Evolutionary conservation across 2,329 filamentous ascomycete genomes (phyloP), one percentile per base, ranked within the genome.

Genomic region (Aspergillus chevalieri): DNA sequence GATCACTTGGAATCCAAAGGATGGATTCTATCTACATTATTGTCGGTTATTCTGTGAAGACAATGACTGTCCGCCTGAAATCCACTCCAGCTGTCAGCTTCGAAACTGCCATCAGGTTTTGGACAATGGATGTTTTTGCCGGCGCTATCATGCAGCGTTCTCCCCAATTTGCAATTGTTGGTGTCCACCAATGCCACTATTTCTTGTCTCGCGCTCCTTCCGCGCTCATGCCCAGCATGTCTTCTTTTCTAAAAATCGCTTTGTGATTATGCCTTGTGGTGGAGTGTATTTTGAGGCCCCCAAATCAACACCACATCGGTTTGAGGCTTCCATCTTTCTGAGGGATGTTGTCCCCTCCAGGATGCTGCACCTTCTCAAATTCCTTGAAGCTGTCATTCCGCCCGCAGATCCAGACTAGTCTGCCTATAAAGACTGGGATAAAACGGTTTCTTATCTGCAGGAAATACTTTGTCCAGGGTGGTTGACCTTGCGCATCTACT

Each of bases 241-340:
- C 39, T 42, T 42, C 39, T 42, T 42, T 42, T 42, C 39, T 42
- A 42, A 42, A 42, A 42, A 42, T 42, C 39, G 39, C 39, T 42
- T 42, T 42, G 39, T 42, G 39, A 42, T 42, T 8, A 42, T 42
- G 39, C 39, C 39, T 42, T 42, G 17, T 42, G 39, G 39, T 42
- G 39, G 39, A 19, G 21, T 21, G 39, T 42, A 42, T 42, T 42
- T 42, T 22, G 39, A 42, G 39, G 39, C 39, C 39, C 39, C 39
- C 7, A 14, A 42, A 42, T 42, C 39, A 42, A 42, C 39, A 14
- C 39, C 39, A 22, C 15, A 14, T 42, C 39, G 39, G 6, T 22
- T 42, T 42, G 39, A 42, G 39, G 39, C 39, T 42, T 42, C 39
- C 15, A 42, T 42, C 39, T 42, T 42, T 42, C 39, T 42, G 39